These are phyloP conservation scores for Chenopodium album DNA, from an alignment of 148 eudicot species.

Conservation along the genomic window DNA sequence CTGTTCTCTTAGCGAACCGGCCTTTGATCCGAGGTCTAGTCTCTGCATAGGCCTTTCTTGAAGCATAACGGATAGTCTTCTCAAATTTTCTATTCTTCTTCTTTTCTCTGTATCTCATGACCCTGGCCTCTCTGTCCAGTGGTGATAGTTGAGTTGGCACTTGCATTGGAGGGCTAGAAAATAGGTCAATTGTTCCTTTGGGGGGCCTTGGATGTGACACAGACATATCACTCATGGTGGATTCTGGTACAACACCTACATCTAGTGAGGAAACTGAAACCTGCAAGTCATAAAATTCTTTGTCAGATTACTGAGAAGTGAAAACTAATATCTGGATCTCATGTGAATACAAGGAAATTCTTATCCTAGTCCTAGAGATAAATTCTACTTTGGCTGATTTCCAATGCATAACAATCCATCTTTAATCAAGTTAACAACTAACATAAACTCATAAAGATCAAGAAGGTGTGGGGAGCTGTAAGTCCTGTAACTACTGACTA, in stretches of 20 bases:
- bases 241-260: slow-evolving; percentile 74
- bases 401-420: neutral
- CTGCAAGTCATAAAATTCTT: slow-evolving; percentile 38
- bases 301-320: neutral
- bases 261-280: slow-evolving; percentile 79
- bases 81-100: slow-evolving; percentile 84
- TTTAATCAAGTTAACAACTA: neutral
- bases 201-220: slow-evolving; percentile 49
- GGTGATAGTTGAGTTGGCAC: slow-evolving; percentile 65
- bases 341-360: neutral
- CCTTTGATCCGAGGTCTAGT: slow-evolving; percentile 96
- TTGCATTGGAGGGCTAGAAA: slow-evolving; percentile 53
- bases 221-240: slow-evolving; percentile 47
- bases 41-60: slow-evolving; percentile 98
- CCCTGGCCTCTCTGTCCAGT: slow-evolving; percentile 85
- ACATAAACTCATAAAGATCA: too few relatives aligned
- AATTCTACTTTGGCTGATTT: neutral
- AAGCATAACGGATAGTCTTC: slow-evolving; percentile 94
- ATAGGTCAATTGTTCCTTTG: slow-evolving; percentile 75
- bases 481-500: too few relatives aligned
- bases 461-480: too few relatives aligned
- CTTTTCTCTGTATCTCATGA: slow-evolving; percentile 88
- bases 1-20: slow-evolving; percentile 82
- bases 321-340: neutral
- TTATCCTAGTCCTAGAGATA: neutral